These are phyloP conservation scores for Barnettozyma botsteinii DNA, from an alignment of 805 yeast species.

Conservation along the genomic window DNA sequence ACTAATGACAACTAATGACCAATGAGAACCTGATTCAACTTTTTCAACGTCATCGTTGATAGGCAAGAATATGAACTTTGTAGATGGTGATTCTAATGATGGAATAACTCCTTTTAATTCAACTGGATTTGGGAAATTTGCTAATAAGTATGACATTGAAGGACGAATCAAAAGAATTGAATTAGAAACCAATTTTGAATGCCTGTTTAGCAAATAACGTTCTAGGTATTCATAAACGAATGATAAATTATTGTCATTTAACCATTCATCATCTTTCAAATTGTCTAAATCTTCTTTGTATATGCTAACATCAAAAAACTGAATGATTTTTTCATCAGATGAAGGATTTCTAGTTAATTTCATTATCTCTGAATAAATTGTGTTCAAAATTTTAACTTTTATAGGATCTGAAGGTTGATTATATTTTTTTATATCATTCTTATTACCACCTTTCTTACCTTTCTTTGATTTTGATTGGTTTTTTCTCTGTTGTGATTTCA, in stretches of 20 bases:
- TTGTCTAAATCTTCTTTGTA: conserved; percentile 54
- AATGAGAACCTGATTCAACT: conserved; percentile 68
- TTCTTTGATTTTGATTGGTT: conserved; percentile 8
- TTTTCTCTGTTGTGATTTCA: conserved; percentile 1
- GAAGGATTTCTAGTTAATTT: conserved; percentile 12
- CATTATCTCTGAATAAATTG: conserved; percentile 14
- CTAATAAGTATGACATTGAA: conserved; percentile 55
- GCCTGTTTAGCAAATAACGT: conserved; percentile 25
- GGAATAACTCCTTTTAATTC: conserved; percentile 43
- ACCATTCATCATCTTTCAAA: conserved; percentile 62
- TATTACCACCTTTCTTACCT: conserved; percentile 8
- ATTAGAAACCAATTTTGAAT: conserved; percentile 22
- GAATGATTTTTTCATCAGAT: conserved; percentile 30
- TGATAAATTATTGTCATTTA: conserved; percentile 64
- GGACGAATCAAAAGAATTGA: conserved; percentile 47
- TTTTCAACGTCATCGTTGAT: conserved; percentile 54
- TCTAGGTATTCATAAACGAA: conserved; percentile 56
- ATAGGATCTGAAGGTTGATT: conserved; percentile 17
- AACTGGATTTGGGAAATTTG: conserved; percentile 44
- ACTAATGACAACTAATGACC: conserved; percentile 60
- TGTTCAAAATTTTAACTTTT: conserved; percentile 14
- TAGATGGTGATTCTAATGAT: conserved; percentile 27
- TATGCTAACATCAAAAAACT: conserved; percentile 52
- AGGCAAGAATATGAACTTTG: conserved; percentile 58
- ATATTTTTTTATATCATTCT: conserved; percentile 6